Conservation (phyloP, 2,329 filamentous ascomycete genomes). For the Fusarium zealandicum region DNA sequence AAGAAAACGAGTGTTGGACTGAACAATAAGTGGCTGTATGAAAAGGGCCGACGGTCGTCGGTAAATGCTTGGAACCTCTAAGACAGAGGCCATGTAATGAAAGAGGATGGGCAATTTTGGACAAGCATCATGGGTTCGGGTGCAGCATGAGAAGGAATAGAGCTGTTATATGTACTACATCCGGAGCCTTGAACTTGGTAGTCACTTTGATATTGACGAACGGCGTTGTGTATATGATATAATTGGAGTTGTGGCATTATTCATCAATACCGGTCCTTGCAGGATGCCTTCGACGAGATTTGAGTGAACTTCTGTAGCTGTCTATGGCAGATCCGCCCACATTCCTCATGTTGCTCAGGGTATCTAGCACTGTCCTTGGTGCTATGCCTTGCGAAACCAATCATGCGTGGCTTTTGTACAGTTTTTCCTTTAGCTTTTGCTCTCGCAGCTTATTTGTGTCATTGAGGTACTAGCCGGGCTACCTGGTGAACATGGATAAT, state of each 20-base stretch:
- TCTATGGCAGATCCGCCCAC: neutral
- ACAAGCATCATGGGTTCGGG: constrained; percentile 7
- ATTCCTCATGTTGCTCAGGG: neutral
- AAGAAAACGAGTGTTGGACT: constrained; percentile 78
- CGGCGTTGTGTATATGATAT: constrained; percentile 30
- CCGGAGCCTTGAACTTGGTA: constrained; percentile 2
- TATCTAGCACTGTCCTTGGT: no score
- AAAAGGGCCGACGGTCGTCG: constrained; percentile 72
- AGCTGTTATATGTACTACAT: constrained; percentile 8
- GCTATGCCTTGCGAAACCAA: no score
- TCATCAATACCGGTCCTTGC: neutral
- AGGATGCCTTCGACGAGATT: neutral
- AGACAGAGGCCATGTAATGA: constrained; percentile 15
- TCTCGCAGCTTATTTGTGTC: no score
- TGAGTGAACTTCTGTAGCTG: neutral
- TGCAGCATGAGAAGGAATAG: constrained; percentile 14
- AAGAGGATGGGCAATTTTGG: constrained; percentile 1
- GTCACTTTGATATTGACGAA: constrained; percentile 23
- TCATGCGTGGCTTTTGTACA: no score
- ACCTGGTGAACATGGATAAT: no score
- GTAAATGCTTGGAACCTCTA: constrained; percentile 52
- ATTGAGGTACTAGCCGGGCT: no score
- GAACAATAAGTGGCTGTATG: constrained; percentile 95
- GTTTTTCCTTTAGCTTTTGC: no score
- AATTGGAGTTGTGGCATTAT: constrained; percentile 16